These are phyloP conservation scores for Kickxella alabastrina DNA, from an alignment of 192 early-diverging fungal species.

Conservation along the genomic window DNA sequence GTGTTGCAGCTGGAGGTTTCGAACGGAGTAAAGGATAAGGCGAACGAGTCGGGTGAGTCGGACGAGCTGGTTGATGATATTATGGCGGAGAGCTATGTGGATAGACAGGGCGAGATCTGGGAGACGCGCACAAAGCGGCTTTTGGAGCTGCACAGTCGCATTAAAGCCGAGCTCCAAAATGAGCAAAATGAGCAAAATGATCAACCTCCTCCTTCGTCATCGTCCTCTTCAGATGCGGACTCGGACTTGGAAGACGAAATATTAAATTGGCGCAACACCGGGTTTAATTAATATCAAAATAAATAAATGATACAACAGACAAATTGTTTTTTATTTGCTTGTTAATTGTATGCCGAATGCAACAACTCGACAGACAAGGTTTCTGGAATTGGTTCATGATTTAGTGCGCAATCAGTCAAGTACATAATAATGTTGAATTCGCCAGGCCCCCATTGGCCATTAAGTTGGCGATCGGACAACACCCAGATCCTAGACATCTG, in stretches of 20 bases:
- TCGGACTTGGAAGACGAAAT: too few species aligned
- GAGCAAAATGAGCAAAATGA: too few species aligned
- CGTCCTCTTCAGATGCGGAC: too few species aligned
- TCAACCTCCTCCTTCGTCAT: too few species aligned
- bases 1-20: neutral
- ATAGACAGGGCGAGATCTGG: too few species aligned
- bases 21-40: neutral
- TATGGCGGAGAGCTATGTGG: neutral
- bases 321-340: neutral
- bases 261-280: too few species aligned
- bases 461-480: conserved; percentile 29
- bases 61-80: neutral
- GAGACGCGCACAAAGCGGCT: too few species aligned
- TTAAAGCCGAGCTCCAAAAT: too few species aligned
- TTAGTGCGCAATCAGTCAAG: conserved; percentile 26
- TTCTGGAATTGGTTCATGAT: conserved; percentile 29
- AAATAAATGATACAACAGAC: too few species aligned
- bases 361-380: conserved; percentile 28
- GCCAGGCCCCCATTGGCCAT: conserved; percentile 37
- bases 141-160: too few species aligned
- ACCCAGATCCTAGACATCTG: conserved; percentile 34
- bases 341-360: conserved; percentile 18
- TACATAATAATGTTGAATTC: conserved; percentile 45
- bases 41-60: neutral
- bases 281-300: too few species aligned